Evolutionary conservation across 129 eudicot species (phyloP).

Genomic region (Cynara cardunculus): DNA sequence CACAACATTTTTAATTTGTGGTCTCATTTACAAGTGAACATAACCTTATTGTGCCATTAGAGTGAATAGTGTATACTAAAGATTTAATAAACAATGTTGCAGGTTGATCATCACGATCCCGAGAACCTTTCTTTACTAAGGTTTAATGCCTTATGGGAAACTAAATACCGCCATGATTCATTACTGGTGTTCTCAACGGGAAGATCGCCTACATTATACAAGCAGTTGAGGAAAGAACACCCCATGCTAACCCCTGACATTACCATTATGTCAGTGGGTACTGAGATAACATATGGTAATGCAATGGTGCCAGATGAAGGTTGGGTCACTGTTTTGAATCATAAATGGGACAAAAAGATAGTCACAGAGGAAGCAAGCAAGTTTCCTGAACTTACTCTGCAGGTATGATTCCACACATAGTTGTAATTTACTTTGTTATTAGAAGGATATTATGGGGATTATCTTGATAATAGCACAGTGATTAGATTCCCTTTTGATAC

Average conservation of each 20-base stretch:
- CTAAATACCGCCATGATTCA: constrained; percentile 67
- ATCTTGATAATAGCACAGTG: not conserved
- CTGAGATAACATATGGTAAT: constrained; percentile 80
- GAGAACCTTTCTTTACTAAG: constrained; percentile 70
- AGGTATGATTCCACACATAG: constrained; percentile 39
- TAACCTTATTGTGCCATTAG: not conserved
- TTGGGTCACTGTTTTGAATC: constrained; percentile 64
- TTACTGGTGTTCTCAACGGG: constrained; percentile 86
- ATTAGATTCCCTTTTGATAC: not conserved
- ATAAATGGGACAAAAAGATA: constrained; percentile 72
- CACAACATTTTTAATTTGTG: not conserved
- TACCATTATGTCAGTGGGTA: constrained; percentile 88
- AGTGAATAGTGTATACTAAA: not conserved
- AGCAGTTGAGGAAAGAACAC: constrained; percentile 78
- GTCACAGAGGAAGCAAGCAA: constrained; percentile 75
- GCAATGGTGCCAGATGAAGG: constrained; percentile 86
- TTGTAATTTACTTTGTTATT: not conserved
- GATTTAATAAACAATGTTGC: constrained; percentile 7
- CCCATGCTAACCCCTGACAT: constrained; percentile 92
- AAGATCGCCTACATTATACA: constrained; percentile 84
- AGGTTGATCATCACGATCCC: constrained; percentile 89
- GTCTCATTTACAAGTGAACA: not conserved
- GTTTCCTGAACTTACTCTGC: constrained; percentile 74
- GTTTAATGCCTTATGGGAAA: constrained; percentile 90
- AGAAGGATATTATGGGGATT: not conserved